phyloP scores from a whole-genome alignment of 73 alveolate genomes.

The Paramecium primaurelia region DNA sequence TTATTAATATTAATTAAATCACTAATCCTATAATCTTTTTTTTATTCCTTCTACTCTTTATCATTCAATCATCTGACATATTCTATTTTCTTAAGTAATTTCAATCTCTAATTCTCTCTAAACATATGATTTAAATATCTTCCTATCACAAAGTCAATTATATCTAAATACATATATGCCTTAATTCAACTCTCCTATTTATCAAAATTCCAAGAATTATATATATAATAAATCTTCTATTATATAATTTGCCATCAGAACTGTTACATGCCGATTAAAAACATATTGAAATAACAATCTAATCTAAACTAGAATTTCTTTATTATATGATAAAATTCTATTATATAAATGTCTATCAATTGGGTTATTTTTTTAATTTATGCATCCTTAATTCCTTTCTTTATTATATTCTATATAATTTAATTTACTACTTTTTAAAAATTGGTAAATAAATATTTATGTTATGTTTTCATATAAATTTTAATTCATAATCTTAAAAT shows the following conservation, averaged over 20 bases:
- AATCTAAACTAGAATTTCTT: no score
- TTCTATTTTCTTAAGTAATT: not conserved
- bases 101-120: not conserved
- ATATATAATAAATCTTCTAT: no score
- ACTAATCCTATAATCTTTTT: not conserved
- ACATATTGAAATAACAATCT: no score
- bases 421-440: constrained; percentile 74
- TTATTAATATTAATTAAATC: not conserved
- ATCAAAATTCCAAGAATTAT: no score
- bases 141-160: not conserved
- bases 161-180: not conserved
- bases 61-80: not conserved
- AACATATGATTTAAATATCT: not conserved
- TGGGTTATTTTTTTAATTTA: no score
- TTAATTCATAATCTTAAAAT: constrained; percentile 76
- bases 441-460: constrained; percentile 81
- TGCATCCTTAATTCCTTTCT: not conserved
- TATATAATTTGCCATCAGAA: no score
- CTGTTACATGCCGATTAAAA: no score
- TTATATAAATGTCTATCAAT: no score
- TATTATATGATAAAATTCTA: not conserved
- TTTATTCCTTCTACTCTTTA: not conserved
- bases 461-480: constrained; percentile 51
- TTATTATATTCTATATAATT: no score
- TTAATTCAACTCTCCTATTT: no score